These are phyloP conservation scores for Wickerhamiella kurtzmanii DNA, from an alignment of 805 yeast genomes.

Conservation along the genomic window DNA sequence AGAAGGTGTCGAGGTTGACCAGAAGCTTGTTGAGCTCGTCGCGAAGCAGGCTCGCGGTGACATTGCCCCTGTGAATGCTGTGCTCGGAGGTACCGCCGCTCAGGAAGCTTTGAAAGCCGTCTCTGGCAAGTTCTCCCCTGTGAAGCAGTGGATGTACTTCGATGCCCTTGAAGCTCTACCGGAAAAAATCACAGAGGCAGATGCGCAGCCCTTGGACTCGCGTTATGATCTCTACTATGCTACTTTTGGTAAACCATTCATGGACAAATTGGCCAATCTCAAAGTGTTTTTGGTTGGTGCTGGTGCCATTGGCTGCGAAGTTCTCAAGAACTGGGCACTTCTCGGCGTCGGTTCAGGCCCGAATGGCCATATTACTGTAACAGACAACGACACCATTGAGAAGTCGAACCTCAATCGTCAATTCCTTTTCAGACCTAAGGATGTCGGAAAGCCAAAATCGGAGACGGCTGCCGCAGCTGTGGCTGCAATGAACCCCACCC, in stretches of 20 bases:
- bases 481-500: slow-evolving; percentile 68
- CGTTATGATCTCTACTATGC: slow-evolving; percentile 95
- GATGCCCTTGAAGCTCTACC: slow-evolving; percentile 81
- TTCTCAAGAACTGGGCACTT: slow-evolving; percentile 96
- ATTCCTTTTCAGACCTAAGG: slow-evolving; percentile 85
- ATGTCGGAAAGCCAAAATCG: slow-evolving; percentile 84
- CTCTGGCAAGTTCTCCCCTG: slow-evolving; percentile 89
- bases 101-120: slow-evolving; percentile 94
- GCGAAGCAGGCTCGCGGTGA: slow-evolving; percentile 86
- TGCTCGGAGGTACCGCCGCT: slow-evolving; percentile 87
- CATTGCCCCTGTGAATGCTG: slow-evolving; percentile 76
- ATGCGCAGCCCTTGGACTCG: slow-evolving; percentile 60
- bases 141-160: slow-evolving; percentile 82
- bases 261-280: slow-evolving; percentile 57
- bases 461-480: slow-evolving; percentile 85
- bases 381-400: slow-evolving; percentile 92
- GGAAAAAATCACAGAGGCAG: slow-evolving; percentile 44
- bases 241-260: slow-evolving; percentile 73
- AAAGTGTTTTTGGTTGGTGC: slow-evolving; percentile 90
- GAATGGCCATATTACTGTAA: slow-evolving; percentile 66
- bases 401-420: slow-evolving; percentile 93
- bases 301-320: slow-evolving; percentile 98
- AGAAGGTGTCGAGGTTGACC: slow-evolving; percentile 48
- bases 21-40: slow-evolving; percentile 52
- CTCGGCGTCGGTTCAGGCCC: slow-evolving; percentile 91